These are phyloP conservation scores for Styphnolobium japonicum DNA, from an alignment of 306 rosid species.

Conservation along the genomic window DNA sequence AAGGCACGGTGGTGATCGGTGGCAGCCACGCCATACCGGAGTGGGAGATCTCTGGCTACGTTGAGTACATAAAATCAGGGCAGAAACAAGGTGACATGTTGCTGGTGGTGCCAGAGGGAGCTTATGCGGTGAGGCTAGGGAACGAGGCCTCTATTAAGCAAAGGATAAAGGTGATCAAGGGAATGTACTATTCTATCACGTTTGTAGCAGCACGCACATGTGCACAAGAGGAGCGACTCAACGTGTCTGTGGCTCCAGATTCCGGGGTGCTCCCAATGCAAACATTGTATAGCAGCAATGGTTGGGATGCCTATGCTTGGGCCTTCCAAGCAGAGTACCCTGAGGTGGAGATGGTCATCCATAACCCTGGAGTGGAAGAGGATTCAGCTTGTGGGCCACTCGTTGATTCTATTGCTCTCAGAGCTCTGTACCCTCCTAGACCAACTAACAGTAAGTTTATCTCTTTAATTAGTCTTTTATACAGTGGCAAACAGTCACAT, in stretches of 20 bases:
- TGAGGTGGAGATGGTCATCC: constrained; percentile 54
- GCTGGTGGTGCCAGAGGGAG: constrained; percentile 92
- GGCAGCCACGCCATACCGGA: constrained; percentile 63
- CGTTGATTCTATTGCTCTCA: constrained; percentile 75
- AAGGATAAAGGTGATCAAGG: constrained; percentile 55
- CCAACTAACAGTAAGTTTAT: constrained; percentile 57
- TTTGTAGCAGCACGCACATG: constrained; percentile 93
- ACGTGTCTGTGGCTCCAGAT: constrained; percentile 79
- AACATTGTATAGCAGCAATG: constrained; percentile 81
- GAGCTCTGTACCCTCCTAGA: constrained; percentile 69
- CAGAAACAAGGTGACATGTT: constrained; percentile 98
- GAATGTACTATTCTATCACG: constrained; percentile 73
- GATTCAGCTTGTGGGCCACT: constrained; percentile 98
- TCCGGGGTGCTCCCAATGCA: constrained; percentile 84
- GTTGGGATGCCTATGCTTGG: constrained; percentile 91
- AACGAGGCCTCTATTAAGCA: constrained; percentile 90
- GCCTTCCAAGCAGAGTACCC: constrained; percentile 60
- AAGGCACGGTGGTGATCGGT: constrained; percentile 69
- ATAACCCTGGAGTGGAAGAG: constrained; percentile 91
- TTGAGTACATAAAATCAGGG: constrained; percentile 91
- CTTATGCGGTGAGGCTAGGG: constrained; percentile 83
- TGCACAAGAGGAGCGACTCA: constrained; percentile 82
- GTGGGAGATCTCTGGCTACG: constrained; percentile 83
- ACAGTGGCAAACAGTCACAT: not conserved
- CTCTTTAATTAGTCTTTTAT: not conserved